phyloP scores from a whole-genome alignment of 331 rosid species.

The Saraca asoca region DNA sequence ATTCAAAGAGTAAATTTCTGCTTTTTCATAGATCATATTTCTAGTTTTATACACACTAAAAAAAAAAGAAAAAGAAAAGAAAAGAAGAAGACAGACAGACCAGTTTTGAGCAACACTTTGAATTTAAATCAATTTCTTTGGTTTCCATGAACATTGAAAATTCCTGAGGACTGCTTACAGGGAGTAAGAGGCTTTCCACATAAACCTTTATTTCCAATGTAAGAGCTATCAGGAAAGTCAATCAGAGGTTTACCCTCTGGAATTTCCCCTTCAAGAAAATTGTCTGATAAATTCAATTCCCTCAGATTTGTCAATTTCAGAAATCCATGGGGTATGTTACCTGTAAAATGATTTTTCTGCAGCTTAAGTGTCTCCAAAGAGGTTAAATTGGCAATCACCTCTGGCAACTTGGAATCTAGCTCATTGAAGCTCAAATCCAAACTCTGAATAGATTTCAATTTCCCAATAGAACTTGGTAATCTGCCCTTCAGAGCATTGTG shows the following conservation, averaged over 20 bases:
- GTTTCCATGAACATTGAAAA: slow-evolving; percentile 4
- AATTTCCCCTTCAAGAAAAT: slow-evolving; percentile 73
- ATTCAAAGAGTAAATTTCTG: too few relatives aligned
- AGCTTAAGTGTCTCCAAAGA: slow-evolving; percentile 56
- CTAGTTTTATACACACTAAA: neutral
- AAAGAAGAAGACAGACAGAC: slow-evolving; percentile 1
- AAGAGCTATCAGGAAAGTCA: slow-evolving; percentile 61
- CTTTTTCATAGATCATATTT: too few relatives aligned
- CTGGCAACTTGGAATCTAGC: slow-evolving; percentile 54
- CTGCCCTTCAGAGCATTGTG: slow-evolving; percentile 55
- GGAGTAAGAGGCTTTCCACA: slow-evolving; percentile 75
- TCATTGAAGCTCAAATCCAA: slow-evolving; percentile 69
- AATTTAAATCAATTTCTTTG: neutral
- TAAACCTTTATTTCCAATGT: slow-evolving; percentile 62
- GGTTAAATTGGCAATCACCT: slow-evolving; percentile 48
- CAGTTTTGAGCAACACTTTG: neutral
- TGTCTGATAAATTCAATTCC: slow-evolving; percentile 61
- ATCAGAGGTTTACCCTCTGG: slow-evolving; percentile 62
- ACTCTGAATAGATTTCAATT: slow-evolving; percentile 40
- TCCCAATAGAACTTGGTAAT: slow-evolving; percentile 50
- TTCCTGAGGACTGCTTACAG: slow-evolving; percentile 51
- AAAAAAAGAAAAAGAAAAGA: neutral
- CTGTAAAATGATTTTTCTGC: slow-evolving; percentile 61
- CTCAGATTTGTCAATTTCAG: slow-evolving; percentile 51
- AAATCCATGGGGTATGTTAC: slow-evolving; percentile 60